Percentiles rank a stretch among this genome's conserved stretches.
phyloP scores from a whole-genome alignment of 768 basidiomycete species.

The Sistotremastrum niveocremeum region DNA sequence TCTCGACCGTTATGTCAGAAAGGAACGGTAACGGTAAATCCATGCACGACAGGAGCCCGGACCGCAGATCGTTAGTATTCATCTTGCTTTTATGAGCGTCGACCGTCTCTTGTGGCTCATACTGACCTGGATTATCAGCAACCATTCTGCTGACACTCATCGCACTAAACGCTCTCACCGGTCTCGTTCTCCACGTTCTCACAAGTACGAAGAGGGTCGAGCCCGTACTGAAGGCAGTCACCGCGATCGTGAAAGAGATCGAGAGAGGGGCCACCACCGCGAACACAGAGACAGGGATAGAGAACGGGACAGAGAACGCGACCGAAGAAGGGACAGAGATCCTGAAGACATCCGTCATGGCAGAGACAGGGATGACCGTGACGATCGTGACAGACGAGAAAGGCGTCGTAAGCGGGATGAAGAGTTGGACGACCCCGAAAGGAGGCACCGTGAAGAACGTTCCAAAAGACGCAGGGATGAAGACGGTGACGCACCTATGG shows the following conservation, averaged over 20 bases:
- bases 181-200: slow-evolving; percentile 52
- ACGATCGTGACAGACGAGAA: slow-evolving; percentile 35
- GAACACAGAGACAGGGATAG: slow-evolving; percentile 7
- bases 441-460: slow-evolving; percentile 37
- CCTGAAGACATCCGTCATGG: slow-evolving; percentile 43
- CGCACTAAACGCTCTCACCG: slow-evolving; percentile 60
- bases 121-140: slow-evolving; percentile 37
- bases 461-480: slow-evolving; percentile 51
- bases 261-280: slow-evolving; percentile 24
- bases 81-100: neutral
- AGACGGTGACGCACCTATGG: slow-evolving; percentile 28
- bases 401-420: slow-evolving; percentile 59
- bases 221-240: slow-evolving; percentile 34
- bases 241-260: slow-evolving; percentile 28
- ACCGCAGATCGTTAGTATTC: slow-evolving; percentile 43
- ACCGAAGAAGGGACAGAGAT: slow-evolving; percentile 26
- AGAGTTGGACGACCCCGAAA: slow-evolving; percentile 37
- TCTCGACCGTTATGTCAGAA: no score
- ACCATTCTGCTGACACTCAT: slow-evolving; percentile 65
- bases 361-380: slow-evolving; percentile 29
- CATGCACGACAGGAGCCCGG: slow-evolving; percentile 17
- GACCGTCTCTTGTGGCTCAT: slow-evolving; percentile 3
- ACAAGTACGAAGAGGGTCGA: slow-evolving; percentile 41
- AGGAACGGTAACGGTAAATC: neutral
- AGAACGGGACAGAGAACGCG: slow-evolving; percentile 9